Base-by-base conservation (phyloP, 2,329 filamentous ascomycete genomes). In the Colletotrichum cuscutae region DNA sequence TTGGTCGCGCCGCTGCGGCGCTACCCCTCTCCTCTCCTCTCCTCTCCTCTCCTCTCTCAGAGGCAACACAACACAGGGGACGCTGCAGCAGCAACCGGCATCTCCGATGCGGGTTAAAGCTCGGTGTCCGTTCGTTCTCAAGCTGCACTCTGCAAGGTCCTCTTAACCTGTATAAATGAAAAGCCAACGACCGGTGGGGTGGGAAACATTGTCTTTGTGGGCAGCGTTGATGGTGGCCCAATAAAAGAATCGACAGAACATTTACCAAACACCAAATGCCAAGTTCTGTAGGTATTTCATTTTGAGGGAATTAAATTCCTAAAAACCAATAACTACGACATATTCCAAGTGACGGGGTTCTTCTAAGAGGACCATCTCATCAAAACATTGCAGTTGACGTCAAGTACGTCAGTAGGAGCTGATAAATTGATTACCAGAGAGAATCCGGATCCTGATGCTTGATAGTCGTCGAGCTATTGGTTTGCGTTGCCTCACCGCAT, bases 401-500 rank as follows among this genome's bases (percentile, higher is more conserved):
- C 56, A 22, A 58, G 30, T 30, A 9, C 28, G 19, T 30, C 24
- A 28, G 52, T 26, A 42, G 52, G 15, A 28, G 22, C 19, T 11
- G 30, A 68, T 8, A 24, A 6, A 60, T 19, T 8, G 52, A 59
- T n/a, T 15, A 42, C 54, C 53, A 28, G 46, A 30, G 24, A n/a
- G 57, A 37, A n/a, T 49, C 32, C 42, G 54, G 54, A 53, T 28
- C 58, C 13, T 56, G 49, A 42, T 19, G 37, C 37, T 42, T 6
- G 37, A 42, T 58, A 26, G 32, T 60, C 15, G 24, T 28, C 35
- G 46, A 49, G 60, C 63, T 67, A 61, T 53, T 46, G 63, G 49
- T 11, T 56, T 49, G 42, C 30, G 30, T 28, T 46, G 63, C 42
- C 68, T 63, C 69, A 68, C 64, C 64, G 64, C 69, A 58, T 68